Evolutionary conservation across 306 rosid genomes (phyloP).

Genomic region (Glycine soja): DNA sequence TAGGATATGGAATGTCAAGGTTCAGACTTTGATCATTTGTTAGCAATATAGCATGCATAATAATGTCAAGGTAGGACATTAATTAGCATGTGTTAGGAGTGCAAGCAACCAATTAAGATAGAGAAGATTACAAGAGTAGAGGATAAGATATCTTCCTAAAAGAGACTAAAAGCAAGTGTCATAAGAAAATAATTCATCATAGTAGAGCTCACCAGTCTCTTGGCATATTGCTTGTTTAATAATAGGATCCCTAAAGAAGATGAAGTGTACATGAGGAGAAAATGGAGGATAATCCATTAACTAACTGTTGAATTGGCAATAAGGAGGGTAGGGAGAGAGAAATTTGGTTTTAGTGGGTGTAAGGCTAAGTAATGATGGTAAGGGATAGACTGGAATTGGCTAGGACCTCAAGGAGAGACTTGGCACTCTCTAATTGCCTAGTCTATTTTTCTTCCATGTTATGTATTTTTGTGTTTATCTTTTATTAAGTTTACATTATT

Average conservation of each 20-base stretch:
- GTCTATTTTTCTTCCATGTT: not conserved
- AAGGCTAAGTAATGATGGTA: not conserved
- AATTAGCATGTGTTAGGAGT: too few relatives aligned
- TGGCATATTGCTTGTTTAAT: slow-evolving; percentile 1
- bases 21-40: too few relatives aligned
- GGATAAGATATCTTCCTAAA: slow-evolving; percentile 33
- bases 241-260: not conserved
- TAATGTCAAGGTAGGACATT: too few relatives aligned
- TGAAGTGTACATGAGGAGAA: not conserved
- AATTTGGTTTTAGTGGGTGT: not conserved
- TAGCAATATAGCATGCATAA: too few relatives aligned
- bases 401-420: not conserved
- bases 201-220: not conserved
- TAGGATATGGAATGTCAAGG: too few relatives aligned
- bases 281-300: not conserved
- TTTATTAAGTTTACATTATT: too few relatives aligned
- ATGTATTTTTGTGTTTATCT: not conserved
- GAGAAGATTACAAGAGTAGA: slow-evolving; percentile 10
- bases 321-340: too few relatives aligned
- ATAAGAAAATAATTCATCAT: not conserved
- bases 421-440: not conserved
- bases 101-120: not conserved
- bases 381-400: not conserved
- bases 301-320: not conserved
- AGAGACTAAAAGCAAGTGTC: not conserved